Conservation (phyloP, 768 basidiomycete genomes). For the Lactifluus subvellereus region DNA sequence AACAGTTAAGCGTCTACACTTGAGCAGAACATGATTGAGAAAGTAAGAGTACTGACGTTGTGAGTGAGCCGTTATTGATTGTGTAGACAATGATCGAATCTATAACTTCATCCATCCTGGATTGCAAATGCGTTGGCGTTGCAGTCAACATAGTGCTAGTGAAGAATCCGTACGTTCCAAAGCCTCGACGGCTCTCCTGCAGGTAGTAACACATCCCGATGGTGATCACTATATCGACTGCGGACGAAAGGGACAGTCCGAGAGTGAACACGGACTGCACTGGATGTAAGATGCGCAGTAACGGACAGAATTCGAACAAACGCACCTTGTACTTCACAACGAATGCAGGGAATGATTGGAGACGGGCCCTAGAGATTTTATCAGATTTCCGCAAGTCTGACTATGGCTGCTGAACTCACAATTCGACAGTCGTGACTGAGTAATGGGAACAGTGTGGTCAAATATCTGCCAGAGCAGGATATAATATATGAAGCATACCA, state of each 20-base stretch:
- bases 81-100: slow-evolving; percentile 23
- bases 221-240: slow-evolving; percentile 22
- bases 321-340: slow-evolving; percentile 2
- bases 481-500: slow-evolving; percentile 4
- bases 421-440: slow-evolving; percentile 14
- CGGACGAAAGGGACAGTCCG: slow-evolving; percentile 21
- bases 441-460: not conserved
- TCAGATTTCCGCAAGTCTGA: not conserved
- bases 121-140: not conserved
- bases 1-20: not conserved
- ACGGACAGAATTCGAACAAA: not conserved
- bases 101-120: slow-evolving; percentile 24
- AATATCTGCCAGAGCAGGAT: not conserved
- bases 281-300: not conserved
- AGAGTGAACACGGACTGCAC: slow-evolving; percentile 22
- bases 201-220: slow-evolving; percentile 23
- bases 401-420: slow-evolving; percentile 5
- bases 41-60: slow-evolving; percentile 14
- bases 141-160: too few relatives aligned
- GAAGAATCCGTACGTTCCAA: slow-evolving; percentile 18
- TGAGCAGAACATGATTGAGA: not conserved
- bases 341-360: slow-evolving; percentile 11
- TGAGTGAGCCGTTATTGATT: slow-evolving; percentile 25
- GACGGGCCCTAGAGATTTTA: slow-evolving; percentile 1
- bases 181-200: slow-evolving; percentile 22